These are phyloP conservation scores for Arthrobotrys iridis DNA, from an alignment of 2,329 filamentous ascomycete genomes.

Conservation along the genomic window DNA sequence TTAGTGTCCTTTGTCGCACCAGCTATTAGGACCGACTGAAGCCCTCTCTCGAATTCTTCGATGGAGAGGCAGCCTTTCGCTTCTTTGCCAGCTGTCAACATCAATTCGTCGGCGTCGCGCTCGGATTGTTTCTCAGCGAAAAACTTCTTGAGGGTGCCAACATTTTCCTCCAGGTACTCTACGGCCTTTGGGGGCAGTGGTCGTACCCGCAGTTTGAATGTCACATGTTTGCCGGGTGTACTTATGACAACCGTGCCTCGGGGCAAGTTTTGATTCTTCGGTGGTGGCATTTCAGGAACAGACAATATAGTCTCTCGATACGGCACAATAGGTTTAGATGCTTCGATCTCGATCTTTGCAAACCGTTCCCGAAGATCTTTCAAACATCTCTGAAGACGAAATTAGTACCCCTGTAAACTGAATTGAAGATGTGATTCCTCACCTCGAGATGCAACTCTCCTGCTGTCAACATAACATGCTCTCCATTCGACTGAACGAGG, in stretches of 20 bases:
- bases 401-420: conserved; percentile 1
- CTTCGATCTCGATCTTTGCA: conserved; percentile 92
- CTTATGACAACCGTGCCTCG: conserved; percentile 79
- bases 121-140: conserved; percentile 75
- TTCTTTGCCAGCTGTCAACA: conserved; percentile 65
- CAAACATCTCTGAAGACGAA: conserved; percentile 74
- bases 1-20: conserved; percentile 76
- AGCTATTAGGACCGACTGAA: conserved; percentile 71
- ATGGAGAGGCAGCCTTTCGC: conserved; percentile 73
- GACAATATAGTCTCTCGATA: conserved; percentile 92
- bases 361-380: conserved; percentile 94
- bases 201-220: conserved; percentile 77
- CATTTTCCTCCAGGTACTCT: conserved; percentile 84
- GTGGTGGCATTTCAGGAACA: conserved; percentile 89
- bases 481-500: conserved; percentile 88
- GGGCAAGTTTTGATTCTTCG: conserved; percentile 81
- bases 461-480: conserved; percentile 93
- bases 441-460: conserved; percentile 85
- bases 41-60: conserved; percentile 78
- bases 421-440: background rate
- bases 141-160: conserved; percentile 78
- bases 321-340: conserved; percentile 91
- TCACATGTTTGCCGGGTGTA: conserved; percentile 87
- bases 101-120: conserved; percentile 65
- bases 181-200: conserved; percentile 82